Evolutionary conservation across 1,284 basidiomycete genomes (phyloP), one percentile per base, ranked within the genome.

Genomic region (Ustilago trichophora): DNA sequence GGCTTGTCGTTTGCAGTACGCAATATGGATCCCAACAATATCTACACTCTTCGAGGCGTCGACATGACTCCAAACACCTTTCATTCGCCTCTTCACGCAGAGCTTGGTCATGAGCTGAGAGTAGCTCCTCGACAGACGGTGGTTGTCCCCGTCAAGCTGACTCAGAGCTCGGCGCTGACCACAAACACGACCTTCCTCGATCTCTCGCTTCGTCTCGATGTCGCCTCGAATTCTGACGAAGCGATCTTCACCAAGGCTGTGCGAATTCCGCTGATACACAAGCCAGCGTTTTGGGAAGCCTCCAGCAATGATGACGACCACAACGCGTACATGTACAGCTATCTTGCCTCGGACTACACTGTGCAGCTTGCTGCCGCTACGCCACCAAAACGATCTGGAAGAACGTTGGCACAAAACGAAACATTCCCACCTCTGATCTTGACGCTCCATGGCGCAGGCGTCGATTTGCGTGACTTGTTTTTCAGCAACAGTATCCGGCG

Each of bases 361-460:
- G 50, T 52, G 1, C 54, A 65, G 27, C 21, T 48, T 19, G 45
- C 45, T 5, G 59, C 51, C 3, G 59, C 42, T 77, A 50, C 84
- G 3, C 62, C 62, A 1, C 62, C 62, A 0, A 57, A 45, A 16
- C 40, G 41, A 19, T 18, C 34, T 1, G 26, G 19, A n/a, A 8
- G 26, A 5, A 9, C 27, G 1, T 18, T 24, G 11, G 18, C 22
- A 7, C 19, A 13, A 11, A 24, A 26, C 0, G 51, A 8, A 16
- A 10, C 37, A 13, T 33, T 58, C 6, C 55, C 62, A 11, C 62
- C 87, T 11, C 87, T 88, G 0, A 84, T 92, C n/a, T 77, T 92
- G 24, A 89, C 88, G 1, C 82, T 91, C 88, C 91, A 92, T 76
- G 91, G 91, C 5, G 90, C 91, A 3, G 91, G 91, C 0, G 89